These are phyloP conservation scores for Emiliania huxleyi DNA, from an alignment of 78 protist genomes.

Conservation along the genomic window DNA sequence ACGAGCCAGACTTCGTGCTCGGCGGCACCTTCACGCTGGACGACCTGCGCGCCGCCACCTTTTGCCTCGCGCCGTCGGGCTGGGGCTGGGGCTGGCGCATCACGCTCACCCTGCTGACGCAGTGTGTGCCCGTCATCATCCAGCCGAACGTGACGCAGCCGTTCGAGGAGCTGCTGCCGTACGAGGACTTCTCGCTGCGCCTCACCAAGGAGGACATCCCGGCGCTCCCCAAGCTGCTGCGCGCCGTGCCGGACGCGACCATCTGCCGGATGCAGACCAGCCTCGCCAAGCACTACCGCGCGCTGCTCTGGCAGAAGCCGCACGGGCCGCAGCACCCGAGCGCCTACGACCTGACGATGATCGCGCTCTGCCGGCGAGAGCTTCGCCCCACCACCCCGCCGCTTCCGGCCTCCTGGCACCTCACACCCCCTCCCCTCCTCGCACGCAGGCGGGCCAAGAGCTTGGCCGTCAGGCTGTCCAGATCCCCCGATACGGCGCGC, in stretches of 20 bases:
- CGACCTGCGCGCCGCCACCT: background rate
- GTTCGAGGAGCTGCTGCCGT: background rate
- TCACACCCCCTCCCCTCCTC: no score
- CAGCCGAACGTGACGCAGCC: slow-evolving; percentile 25
- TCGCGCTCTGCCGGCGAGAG: background rate
- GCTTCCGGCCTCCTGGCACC: no score
- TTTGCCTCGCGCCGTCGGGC: slow-evolving; percentile 6
- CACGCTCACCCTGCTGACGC: background rate
- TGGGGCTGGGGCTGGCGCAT: slow-evolving; percentile 31
- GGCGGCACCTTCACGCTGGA: background rate
- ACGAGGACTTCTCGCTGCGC: background rate
- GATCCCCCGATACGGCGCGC: background rate
- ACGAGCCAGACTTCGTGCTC: background rate
- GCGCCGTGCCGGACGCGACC: background rate
- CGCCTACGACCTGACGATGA: background rate
- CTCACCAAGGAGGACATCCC: background rate
- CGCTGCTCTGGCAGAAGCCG: background rate
- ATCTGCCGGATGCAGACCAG: background rate
- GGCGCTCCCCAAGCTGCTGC: background rate
- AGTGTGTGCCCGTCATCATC: slow-evolving; percentile 21
- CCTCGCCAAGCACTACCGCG: background rate
- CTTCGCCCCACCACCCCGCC: no score
- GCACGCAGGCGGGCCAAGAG: background rate
- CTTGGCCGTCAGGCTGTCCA: background rate
- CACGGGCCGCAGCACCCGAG: background rate